Evolutionary conservation across 1,284 basidiomycete genomes (phyloP).

Genomic region (Trichosporon coremiiforme): DNA sequence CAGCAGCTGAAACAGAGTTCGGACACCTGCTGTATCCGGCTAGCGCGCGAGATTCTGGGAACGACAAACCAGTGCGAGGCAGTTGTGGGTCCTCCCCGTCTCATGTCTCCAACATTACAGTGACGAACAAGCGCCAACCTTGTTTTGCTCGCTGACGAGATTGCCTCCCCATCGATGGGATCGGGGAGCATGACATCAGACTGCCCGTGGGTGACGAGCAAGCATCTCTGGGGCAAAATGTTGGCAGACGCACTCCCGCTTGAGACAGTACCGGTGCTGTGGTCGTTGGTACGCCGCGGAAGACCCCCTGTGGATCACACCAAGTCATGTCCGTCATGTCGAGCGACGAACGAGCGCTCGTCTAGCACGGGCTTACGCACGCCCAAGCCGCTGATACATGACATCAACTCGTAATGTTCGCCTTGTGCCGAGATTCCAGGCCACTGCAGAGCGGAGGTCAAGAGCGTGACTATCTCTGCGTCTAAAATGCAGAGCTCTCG

Average conservation of each 20-base stretch:
- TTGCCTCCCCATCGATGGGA: background rate
- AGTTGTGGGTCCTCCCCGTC: background rate
- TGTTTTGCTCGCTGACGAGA: background rate
- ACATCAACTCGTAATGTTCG: background rate
- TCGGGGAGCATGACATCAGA: background rate
- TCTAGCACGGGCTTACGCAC: background rate
- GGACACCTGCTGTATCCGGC: background rate
- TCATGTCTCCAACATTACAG: background rate
- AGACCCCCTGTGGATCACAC: background rate
- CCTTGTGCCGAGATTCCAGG: background rate
- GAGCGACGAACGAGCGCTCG: background rate
- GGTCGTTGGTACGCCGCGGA: background rate
- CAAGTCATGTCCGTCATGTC: conserved; percentile 1
- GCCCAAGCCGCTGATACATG: background rate
- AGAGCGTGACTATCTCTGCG: background rate
- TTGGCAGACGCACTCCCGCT: background rate
- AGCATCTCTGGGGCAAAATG: background rate
- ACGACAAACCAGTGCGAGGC: background rate
- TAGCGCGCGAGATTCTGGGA: background rate
- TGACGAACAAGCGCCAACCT: background rate
- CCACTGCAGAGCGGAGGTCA: background rate
- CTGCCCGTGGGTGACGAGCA: background rate
- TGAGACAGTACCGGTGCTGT: background rate
- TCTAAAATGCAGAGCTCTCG: background rate
- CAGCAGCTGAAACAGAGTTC: background rate